Percentiles rank a stretch among this genome's conserved stretches.
Conservation (phyloP, 768 basidiomycete genomes). For the Tylopilus felleus region DNA sequence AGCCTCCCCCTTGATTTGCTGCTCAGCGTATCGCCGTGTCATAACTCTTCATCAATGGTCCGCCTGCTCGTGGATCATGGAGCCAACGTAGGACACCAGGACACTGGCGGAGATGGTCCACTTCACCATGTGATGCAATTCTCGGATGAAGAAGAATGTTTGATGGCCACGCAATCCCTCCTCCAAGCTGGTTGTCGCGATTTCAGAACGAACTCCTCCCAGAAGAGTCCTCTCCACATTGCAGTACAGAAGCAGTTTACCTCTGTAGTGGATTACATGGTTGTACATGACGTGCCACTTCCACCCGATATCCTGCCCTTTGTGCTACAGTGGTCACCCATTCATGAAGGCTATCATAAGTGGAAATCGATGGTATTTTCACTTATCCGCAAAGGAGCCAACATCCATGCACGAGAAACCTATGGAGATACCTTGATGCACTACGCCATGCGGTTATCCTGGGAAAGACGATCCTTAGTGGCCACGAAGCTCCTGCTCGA, state of each 20-base stretch:
- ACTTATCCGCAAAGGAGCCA: background rate
- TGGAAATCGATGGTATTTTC: background rate
- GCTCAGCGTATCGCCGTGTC: background rate
- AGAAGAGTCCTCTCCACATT: background rate
- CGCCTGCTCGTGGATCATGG: background rate
- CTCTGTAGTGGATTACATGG: background rate
- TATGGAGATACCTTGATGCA: background rate
- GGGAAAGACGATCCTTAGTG: background rate
- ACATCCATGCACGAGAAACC: background rate
- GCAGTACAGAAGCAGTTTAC: background rate
- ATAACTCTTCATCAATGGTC: background rate
- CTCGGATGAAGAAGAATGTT: background rate
- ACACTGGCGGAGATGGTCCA: background rate
- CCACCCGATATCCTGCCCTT: background rate
- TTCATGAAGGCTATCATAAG: background rate
- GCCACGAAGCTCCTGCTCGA: background rate
- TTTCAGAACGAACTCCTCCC: too few species aligned
- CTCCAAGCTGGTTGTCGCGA: background rate
- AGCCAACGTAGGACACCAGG: background rate
- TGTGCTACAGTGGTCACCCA: too few species aligned
- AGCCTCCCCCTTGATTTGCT: too few species aligned
- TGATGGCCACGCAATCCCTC: background rate
- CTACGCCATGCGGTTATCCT: background rate
- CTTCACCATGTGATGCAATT: background rate
- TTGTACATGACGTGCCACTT: background rate